Percentiles rank a stretch among this genome's conserved stretches.
These are phyloP conservation scores for Colletotrichum sp. DNA, from an alignment of 2,329 filamentous ascomycete genomes.

Conservation along the genomic window DNA sequence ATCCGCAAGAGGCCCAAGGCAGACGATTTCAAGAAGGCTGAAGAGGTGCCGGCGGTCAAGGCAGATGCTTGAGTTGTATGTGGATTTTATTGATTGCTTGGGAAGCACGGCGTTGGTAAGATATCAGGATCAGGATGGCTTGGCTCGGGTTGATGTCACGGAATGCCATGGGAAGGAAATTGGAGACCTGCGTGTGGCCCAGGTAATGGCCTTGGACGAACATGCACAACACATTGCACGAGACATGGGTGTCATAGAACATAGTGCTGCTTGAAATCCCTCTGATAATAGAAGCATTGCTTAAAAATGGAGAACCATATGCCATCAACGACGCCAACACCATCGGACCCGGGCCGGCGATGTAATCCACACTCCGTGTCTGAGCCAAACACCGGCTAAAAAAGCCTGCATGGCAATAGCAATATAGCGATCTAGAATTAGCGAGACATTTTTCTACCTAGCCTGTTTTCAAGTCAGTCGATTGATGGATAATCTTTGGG, in stretches of 20 bases:
- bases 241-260: neutral
- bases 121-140: neutral
- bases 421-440: neutral
- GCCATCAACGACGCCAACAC: fast-evolving
- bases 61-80: neutral
- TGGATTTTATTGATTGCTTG: neutral
- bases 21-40: neutral
- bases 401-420: neutral
- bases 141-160: neutral
- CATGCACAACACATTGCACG: neutral
- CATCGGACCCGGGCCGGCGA: neutral
- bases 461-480: fast-evolving
- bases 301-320: neutral
- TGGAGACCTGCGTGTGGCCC: neutral
- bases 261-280: neutral
- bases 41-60: neutral
- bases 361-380: neutral
- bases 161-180: neutral
- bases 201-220: neutral
- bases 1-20: constrained; percentile 56
- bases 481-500: neutral
- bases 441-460: neutral
- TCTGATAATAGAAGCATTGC: neutral
- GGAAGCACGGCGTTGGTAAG: neutral
- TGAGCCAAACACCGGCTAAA: fast-evolving